These are phyloP conservation scores for Phlegmacium glaucopus DNA, from an alignment of 768 basidiomycete species.

Conservation along the genomic window DNA sequence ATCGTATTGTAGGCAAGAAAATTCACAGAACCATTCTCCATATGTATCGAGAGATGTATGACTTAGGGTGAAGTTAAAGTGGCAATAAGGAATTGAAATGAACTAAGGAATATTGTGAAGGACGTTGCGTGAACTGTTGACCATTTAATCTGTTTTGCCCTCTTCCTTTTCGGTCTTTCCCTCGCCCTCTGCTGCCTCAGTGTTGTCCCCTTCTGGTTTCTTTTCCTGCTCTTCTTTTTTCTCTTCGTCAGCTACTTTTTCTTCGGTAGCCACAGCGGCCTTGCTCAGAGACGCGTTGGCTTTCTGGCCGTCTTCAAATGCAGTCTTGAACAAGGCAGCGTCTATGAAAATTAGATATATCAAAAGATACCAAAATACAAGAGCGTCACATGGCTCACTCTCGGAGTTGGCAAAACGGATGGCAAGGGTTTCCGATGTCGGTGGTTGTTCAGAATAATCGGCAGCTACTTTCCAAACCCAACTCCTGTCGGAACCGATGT, in stretches of 20 bases:
- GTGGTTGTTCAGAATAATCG: conserved; percentile 88
- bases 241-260: conserved; percentile 21
- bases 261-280: conserved; percentile 23
- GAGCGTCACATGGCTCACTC: conserved; percentile 51
- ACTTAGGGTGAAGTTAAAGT: background rate
- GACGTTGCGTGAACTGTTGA: conserved; percentile 12
- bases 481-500: conserved; percentile 97
- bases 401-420: conserved; percentile 98
- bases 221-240: conserved; percentile 29
- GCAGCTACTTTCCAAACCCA: conserved; percentile 99
- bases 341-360: conserved; percentile 38
- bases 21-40: background rate
- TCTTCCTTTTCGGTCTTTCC: conserved; percentile 24
- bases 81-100: background rate
- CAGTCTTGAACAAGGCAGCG: conserved; percentile 84
- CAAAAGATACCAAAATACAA: background rate
- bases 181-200: conserved; percentile 22
- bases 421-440: conserved; percentile 92
- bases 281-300: conserved; percentile 48
- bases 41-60: background rate
- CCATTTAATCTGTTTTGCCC: conserved; percentile 35
- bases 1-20: background rate
- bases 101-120: background rate
- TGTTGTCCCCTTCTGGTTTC: conserved; percentile 26
- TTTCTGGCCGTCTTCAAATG: conserved; percentile 83